These are phyloP conservation scores for Diplotaxis tenuifolia DNA, from an alignment of 345 rosid species.

Conservation along the genomic window DNA sequence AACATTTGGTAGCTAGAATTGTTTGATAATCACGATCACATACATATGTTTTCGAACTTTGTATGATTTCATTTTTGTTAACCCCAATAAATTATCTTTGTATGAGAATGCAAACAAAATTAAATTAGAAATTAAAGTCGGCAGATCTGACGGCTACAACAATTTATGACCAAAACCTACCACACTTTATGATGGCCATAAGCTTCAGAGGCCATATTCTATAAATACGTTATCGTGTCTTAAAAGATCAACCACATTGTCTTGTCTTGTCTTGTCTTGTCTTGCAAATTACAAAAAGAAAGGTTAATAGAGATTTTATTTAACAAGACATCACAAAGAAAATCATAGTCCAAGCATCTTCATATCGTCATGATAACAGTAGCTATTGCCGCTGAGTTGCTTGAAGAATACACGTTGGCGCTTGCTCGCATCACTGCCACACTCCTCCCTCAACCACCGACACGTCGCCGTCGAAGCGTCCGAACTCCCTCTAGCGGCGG, in stretches of 20 bases:
- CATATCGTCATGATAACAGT: slow-evolving; percentile 32
- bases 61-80: not conserved
- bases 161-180: slow-evolving; percentile 30
- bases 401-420: slow-evolving; percentile 40
- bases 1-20: not conserved
- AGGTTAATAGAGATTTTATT: not conserved
- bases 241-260: slow-evolving; percentile 19
- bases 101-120: not conserved
- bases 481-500: slow-evolving; percentile 23
- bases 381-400: slow-evolving; percentile 41
- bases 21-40: not conserved
- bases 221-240: slow-evolving; percentile 19
- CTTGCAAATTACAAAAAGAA: slow-evolving; percentile 3
- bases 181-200: slow-evolving; percentile 22
- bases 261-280: slow-evolving; percentile 12
- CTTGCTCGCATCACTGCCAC: slow-evolving; percentile 37
- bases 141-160: slow-evolving; percentile 33
- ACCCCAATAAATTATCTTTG: not conserved
- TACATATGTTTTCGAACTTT: not conserved
- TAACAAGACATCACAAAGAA: not conserved
- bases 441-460: slow-evolving; percentile 32
- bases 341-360: not conserved
- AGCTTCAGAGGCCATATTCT: slow-evolving; percentile 5
- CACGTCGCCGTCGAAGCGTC: slow-evolving; percentile 19
- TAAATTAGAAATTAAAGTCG: slow-evolving; percentile 9